phyloP scores from a whole-genome alignment of 108 stramenopile species.

The Poteriospumella lacustris region DNA sequence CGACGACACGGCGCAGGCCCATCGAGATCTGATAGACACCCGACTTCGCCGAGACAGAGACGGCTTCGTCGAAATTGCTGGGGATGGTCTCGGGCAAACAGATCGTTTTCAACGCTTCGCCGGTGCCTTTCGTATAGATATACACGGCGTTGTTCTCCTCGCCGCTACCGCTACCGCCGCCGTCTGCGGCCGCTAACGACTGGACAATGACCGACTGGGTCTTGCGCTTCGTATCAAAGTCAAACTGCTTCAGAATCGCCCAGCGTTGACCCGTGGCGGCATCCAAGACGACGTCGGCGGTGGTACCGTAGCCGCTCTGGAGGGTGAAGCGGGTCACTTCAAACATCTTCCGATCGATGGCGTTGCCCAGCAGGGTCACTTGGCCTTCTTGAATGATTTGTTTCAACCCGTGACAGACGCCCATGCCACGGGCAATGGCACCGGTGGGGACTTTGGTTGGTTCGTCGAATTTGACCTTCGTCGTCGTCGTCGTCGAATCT shows the following conservation, averaged over 20 bases:
- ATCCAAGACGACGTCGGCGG: background rate
- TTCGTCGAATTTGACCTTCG: background rate
- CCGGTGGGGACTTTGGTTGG: background rate
- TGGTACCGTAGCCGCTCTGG: background rate
- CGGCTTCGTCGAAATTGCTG: slow-evolving; percentile 28
- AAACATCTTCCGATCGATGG: slow-evolving; percentile 57
- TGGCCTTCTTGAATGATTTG: slow-evolving; percentile 26
- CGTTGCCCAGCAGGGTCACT: slow-evolving; percentile 60
- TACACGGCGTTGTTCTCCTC: slow-evolving; percentile 31
- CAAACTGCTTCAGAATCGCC: slow-evolving; percentile 55
- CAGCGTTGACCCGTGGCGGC: slow-evolving; percentile 35
- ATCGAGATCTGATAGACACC: slow-evolving; percentile 62
- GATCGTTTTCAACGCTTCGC: slow-evolving; percentile 52
- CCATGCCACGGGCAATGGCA: slow-evolving; percentile 54
- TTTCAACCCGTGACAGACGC: slow-evolving; percentile 57
- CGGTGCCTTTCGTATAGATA: slow-evolving; percentile 60
- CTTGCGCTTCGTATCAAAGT: slow-evolving; percentile 62
- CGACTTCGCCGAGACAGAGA: slow-evolving; percentile 48
- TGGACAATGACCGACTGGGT: slow-evolving; percentile 63
- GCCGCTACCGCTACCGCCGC: no score
- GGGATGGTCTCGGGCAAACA: no score
- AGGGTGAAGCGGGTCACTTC: slow-evolving; percentile 30
- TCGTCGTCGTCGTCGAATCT: slow-evolving; percentile 43
- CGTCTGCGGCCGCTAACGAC: no score
- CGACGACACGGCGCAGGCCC: slow-evolving; percentile 64